A percentile compares a stretch with the other conserved stretches of the same genome.
Evolutionary conservation across 2,329 filamentous ascomycete genomes (phyloP).

Genomic region (Fusarium sp.): DNA sequence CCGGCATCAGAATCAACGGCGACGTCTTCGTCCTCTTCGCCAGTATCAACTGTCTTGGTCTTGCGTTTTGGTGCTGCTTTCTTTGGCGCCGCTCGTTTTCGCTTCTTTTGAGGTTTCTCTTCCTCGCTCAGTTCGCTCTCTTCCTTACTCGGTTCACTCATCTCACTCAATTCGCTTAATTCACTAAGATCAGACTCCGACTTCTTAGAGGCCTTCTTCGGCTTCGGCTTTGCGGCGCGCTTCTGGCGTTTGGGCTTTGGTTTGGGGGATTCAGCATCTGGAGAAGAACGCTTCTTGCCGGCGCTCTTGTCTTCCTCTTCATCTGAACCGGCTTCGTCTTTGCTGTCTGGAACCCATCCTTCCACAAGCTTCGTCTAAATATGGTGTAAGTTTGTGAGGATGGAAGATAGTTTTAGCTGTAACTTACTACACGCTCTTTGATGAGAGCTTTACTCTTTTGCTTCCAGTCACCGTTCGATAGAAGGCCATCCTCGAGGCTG

Average conservation of each 20-base stretch:
- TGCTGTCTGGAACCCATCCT: constrained; percentile 53
- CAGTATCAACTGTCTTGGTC: constrained; percentile 47
- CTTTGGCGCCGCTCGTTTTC: constrained; percentile 31
- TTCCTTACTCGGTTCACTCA: constrained; percentile 45
- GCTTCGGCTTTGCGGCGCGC: constrained; percentile 49
- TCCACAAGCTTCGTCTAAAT: constrained; percentile 56
- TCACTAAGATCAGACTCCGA: constrained; percentile 41
- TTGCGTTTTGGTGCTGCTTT: constrained; percentile 20
- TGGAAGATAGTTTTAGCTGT: neutral
- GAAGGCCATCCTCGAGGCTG: constrained; percentile 65
- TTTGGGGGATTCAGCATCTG: constrained; percentile 54
- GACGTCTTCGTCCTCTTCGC: constrained; percentile 46
- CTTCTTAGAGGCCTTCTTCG: constrained; percentile 48
- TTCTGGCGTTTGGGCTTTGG: constrained; percentile 60
- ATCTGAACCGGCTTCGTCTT: constrained; percentile 45
- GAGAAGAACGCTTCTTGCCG: constrained; percentile 53
- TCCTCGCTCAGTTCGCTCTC: constrained; percentile 46
- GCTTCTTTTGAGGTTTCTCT: constrained; percentile 44
- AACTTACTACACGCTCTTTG: constrained; percentile 67
- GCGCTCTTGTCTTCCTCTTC: constrained; percentile 49
- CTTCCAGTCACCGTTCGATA: constrained; percentile 68
- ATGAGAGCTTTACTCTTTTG: constrained; percentile 71
- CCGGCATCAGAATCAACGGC: constrained; percentile 34
- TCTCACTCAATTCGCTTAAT: constrained; percentile 41
- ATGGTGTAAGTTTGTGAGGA: constrained; percentile 6